Evolutionary conservation across 2,329 filamentous ascomycete genomes (phyloP), one percentile per base, ranked within the genome.

Genomic region (Arthrobotrys entomopaga): DNA sequence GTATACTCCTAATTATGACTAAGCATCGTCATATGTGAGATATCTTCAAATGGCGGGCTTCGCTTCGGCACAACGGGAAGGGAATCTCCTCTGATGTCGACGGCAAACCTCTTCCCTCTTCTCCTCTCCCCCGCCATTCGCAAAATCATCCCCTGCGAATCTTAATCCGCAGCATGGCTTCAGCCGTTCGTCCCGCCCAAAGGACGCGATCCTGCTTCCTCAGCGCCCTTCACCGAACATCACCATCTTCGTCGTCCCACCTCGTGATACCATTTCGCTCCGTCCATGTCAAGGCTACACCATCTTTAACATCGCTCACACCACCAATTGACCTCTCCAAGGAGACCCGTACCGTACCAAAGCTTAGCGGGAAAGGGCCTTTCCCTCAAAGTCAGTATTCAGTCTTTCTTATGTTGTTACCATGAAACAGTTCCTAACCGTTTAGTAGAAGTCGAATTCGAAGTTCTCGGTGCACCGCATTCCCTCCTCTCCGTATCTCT

Each of bases 401-500:
- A 34, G 6, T 1, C 29, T 65, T 26, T n/a, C n/a, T n/a, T 46
- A 8, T 19, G 8, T 24, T 6, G 46, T 3, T 2, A 13, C 20
- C 29, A 15, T 24, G 11, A 8, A 43, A 13, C 26, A 43, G n/a
- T 19, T 66, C 22, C 58, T 75, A 26, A 77, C 40, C 13, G 26
- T 26, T 4, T 5, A 19, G 6, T 78, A 97, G 95, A 98, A 86
- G 95, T 95, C 64, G 89, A 89, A 69, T 99, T 99, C 82, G 92
- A 98, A 82, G 92, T 98, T 54, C 85, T 99, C 77, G 95, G 95
- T 76, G 88, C 91, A 22, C 93, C 94, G 0, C 95, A 95, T 82
- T 98, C 95, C 65, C 88, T 99, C 77, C 89, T 99, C 78, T 97
- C 94, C 20, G 93, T 97, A 77, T 92, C 90, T 6, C 87, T 99